Percentiles rank a stretch among this genome's conserved stretches.
Conservation (phyloP, 768 basidiomycete species). For the Leucosporidium creatinivorum region DNA sequence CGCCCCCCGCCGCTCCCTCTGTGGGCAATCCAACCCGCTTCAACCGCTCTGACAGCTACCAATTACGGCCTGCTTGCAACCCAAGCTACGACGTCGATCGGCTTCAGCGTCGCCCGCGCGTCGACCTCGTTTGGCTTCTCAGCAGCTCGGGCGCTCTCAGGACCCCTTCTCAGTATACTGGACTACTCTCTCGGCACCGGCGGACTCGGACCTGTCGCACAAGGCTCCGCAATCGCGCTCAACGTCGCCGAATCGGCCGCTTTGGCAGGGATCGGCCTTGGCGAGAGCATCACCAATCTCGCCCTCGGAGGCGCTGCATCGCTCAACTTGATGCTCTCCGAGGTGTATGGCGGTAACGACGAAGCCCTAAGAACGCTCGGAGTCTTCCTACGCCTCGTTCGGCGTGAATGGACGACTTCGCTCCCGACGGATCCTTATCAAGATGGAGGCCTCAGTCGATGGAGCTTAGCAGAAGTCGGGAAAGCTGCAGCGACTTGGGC, state of each 20-base stretch:
- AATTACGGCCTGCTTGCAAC: background rate
- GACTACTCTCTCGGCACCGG: background rate
- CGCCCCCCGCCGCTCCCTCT: background rate
- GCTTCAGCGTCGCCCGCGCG: background rate
- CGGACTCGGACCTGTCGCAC: background rate
- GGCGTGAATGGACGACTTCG: background rate
- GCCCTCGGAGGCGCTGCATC: background rate
- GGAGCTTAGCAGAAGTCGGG: background rate
- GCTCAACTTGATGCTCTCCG: background rate
- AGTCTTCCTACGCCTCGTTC: background rate
- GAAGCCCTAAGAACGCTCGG: background rate
- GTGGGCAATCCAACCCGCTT: background rate
- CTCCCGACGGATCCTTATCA: background rate
- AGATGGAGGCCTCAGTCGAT: background rate
- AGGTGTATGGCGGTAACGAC: background rate
- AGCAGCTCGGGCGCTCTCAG: background rate
- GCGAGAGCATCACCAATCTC: background rate
- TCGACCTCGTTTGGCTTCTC: background rate
- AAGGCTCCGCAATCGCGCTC: background rate
- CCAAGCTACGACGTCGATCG: background rate
- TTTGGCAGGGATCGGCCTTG: background rate
- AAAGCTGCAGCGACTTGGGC: slow-evolving; percentile 4
- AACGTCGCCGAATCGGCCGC: background rate
- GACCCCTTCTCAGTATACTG: background rate
- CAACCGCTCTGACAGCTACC: background rate